phyloP scores from a whole-genome alignment of 164 flowering plant species.

The Brasenia schreberi region DNA sequence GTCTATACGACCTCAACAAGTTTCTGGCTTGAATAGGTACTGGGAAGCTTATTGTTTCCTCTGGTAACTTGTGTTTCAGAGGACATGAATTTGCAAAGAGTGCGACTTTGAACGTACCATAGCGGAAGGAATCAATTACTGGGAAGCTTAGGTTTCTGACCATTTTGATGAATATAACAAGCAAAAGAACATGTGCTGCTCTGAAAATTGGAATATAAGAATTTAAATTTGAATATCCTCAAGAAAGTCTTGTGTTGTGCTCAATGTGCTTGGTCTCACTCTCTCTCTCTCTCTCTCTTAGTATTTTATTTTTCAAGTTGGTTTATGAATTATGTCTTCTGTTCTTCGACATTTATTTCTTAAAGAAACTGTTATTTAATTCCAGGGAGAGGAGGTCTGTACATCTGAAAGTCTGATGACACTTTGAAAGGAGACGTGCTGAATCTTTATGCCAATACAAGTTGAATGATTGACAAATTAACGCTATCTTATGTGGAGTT shows the following conservation, averaged over 20 bases:
- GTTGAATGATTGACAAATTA: constrained; percentile 44
- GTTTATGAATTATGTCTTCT: too few species aligned
- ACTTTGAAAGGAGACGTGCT: constrained; percentile 1
- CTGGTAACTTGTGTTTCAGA: neutral
- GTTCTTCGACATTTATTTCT: too few species aligned
- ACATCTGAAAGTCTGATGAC: neutral
- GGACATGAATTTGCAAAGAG: neutral
- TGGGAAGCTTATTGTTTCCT: neutral
- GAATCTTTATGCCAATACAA: constrained; percentile 1
- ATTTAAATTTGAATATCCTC: neutral
- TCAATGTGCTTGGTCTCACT: neutral
- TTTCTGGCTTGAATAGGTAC: constrained; percentile 21
- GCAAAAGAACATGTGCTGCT: neutral
- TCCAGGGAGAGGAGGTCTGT: neutral
- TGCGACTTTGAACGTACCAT: neutral
- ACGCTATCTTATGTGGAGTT: constrained; percentile 30
- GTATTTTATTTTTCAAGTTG: too few species aligned
- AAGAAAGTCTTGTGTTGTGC: neutral
- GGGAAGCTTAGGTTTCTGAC: neutral
- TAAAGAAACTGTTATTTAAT: neutral
- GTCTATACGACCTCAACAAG: constrained; percentile 29
- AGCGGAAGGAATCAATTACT: neutral
- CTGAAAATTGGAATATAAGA: neutral
- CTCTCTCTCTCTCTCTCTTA: neutral
- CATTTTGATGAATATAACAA: constrained; percentile 2